Evolutionary conservation across 1,139 yeast species (phyloP), one percentile per base, ranked within the genome.

Genomic region (Insectozyma bohioensis): DNA sequence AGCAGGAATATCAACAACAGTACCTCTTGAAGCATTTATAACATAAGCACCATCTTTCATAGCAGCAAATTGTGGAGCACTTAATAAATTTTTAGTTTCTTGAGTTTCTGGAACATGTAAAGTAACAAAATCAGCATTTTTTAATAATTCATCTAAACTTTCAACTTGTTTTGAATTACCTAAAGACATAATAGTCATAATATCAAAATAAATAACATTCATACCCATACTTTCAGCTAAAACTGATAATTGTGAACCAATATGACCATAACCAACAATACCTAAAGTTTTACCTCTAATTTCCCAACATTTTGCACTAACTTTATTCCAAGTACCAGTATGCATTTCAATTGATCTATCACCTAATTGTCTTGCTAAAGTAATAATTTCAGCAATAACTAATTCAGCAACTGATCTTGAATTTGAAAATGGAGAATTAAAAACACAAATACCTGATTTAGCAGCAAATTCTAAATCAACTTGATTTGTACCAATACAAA

Each of bases 401-500:
- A 94, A 76, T 68, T 92, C 99, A 40, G 99, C 99, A 30, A 92
- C 99, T 4, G 97, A 88, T 68, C 99, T 83, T 20, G 98, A 92
- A 72, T 92, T 92, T 46, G 97, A 88, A 70, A 94, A 92, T 37
- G 99, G 99, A 22, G 98, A 92, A 74, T 92, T 92, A 81, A 92
- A 92, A 20, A 92, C 98, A 32, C 97, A 90, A 61, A 90, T 77
- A 68, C 99, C 99, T 33, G 78, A 75, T 54, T 82, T 78, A 44
- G 97, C 97, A 40, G 99, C 99, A 51, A 61, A 85, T 46, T 85
- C 86, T 48, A 92, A 75, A 59, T 92, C 94, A 38, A 92, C 99
- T 69, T 92, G 99, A 68, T 92, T 92, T 39, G 98, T 94, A 54
- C 99, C 99, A 52, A 92, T 92, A 73, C 99, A 92, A 84, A 92